Percentiles rank a stretch among this genome's conserved stretches.
These are phyloP conservation scores for Lecanoromycetidae sp. DNA, from an alignment of 2,329 filamentous ascomycete species.

Conservation along the genomic window DNA sequence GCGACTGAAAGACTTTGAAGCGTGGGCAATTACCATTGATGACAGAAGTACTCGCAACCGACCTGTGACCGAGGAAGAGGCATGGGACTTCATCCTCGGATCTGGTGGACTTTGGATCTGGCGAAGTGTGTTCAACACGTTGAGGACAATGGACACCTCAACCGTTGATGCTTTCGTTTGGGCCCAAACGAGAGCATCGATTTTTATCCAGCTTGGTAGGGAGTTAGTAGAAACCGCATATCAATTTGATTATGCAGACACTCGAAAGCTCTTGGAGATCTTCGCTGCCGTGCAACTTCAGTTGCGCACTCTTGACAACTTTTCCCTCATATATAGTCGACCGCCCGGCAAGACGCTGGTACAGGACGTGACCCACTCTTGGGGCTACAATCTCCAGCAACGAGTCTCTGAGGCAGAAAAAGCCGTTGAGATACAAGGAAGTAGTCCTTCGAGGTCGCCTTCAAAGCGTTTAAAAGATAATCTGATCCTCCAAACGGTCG, in stretches of 20 bases:
- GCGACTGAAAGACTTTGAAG: background rate
- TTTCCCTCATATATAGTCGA: background rate
- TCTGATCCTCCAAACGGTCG: constrained; percentile 1
- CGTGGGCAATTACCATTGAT: background rate
- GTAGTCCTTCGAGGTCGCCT: background rate
- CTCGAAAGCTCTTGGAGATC: background rate
- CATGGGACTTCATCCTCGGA: background rate
- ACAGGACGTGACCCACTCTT: background rate
- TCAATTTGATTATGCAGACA: background rate
- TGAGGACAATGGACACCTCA: background rate
- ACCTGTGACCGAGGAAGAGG: background rate
- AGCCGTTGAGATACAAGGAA: background rate
- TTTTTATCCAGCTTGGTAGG: background rate
- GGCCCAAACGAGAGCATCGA: background rate
- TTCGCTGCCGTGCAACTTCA: background rate
- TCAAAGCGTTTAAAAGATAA: constrained; percentile 1
- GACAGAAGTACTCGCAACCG: background rate
- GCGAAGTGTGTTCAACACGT: background rate
- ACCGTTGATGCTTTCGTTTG: background rate
- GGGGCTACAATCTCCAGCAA: background rate
- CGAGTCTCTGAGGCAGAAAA: background rate
- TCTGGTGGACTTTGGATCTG: constrained; percentile 2
- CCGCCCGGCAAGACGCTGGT: background rate
- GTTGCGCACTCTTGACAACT: background rate
- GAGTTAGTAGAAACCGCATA: background rate